Conservation (phyloP, 108 stramenopile genomes). For the Asterionellopsis glacialis region DNA sequence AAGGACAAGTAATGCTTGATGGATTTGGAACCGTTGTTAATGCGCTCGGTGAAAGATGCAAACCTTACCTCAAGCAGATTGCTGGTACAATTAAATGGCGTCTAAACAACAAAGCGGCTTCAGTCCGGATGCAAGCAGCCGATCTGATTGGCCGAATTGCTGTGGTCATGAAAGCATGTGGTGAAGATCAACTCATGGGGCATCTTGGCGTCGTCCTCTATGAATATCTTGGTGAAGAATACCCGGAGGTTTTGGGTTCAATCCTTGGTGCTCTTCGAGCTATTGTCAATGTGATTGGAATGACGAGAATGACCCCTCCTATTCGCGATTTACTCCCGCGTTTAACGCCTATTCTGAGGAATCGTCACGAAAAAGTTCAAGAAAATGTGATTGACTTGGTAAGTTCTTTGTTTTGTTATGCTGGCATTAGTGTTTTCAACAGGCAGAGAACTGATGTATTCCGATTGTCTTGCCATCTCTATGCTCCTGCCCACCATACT, state of each 20-base stretch:
- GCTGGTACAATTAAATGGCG: slow-evolving; percentile 98
- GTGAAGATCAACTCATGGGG: slow-evolving; percentile 98
- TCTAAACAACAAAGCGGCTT: slow-evolving; percentile 95
- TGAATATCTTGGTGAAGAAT: slow-evolving; percentile 99
- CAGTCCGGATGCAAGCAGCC: slow-evolving; percentile 98
- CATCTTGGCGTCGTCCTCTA: slow-evolving; percentile 98
- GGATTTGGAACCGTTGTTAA: slow-evolving; percentile 97
- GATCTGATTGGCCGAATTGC: slow-evolving; percentile 97
- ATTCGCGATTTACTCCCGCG: slow-evolving; percentile 95
- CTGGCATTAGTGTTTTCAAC: neutral
- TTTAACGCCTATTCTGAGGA: slow-evolving; percentile 97
- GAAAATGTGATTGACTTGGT: slow-evolving; percentile 96
- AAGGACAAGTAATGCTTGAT: slow-evolving; percentile 90
- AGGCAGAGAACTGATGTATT: neutral
- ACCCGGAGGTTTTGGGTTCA: slow-evolving; percentile 94
- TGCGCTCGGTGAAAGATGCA: slow-evolving; percentile 93
- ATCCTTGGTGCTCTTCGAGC: slow-evolving; percentile 94
- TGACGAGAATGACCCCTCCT: slow-evolving; percentile 98
- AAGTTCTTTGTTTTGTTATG: slow-evolving; percentile 17
- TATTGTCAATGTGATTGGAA: slow-evolving; percentile 98
- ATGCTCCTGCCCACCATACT: neutral
- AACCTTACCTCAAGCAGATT: slow-evolving; percentile 98
- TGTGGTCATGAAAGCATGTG: slow-evolving; percentile 96
- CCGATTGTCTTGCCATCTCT: neutral
- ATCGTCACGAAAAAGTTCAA: slow-evolving; percentile 98